Evolutionary conservation across 306 rosid species (phyloP), one percentile per base, ranked within the genome.

Genomic region (Oemleria cerasiformis): DNA sequence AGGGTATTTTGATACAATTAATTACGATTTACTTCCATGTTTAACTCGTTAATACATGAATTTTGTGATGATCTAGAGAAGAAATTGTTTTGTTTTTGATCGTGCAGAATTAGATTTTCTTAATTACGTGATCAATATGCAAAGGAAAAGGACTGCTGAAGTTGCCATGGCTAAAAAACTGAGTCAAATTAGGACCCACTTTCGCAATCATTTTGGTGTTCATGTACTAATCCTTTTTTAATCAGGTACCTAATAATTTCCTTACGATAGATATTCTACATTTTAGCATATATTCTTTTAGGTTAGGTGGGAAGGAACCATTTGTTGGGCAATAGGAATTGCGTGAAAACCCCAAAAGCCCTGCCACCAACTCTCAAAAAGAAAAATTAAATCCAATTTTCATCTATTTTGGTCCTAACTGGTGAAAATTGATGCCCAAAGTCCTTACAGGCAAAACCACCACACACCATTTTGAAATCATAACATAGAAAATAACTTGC

Each of bases 271-370:
- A 34, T 23, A 55, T 12, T 65, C 64, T 64, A 75, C 55, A n/a
- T 65, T 44, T 73, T 75, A 55, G 20, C 56, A 55, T 63, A 74
- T 5, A 63, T 43, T n/a, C n/a, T 63, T 68, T 78, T 57, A 73
- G 47, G 76, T 82, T 80, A 71, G 88, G 88, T 80, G 68, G 60
- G 51, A 79, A 10, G 55, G 73, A 78, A 80, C 44, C 80, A 83
- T 83, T 84, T 69, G 65, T 36, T 44, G 67, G 62, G 4, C 23
- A 63, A 40, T 73, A 42, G 17, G 41, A 17, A 59, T 78, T 73
- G 68, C 48, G 53, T 79, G 65, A 43, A 66, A 67, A 61, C 1
- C 3, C 3, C 12, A 74, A 66, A 42, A 12, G 14, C 72, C 43
- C 53, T 53, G 34, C 67, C 73, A 65, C 63, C 68, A 75, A 64